Base-by-base conservation (phyloP, 257 asterid genomes). In the Leonotis leonurus region DNA sequence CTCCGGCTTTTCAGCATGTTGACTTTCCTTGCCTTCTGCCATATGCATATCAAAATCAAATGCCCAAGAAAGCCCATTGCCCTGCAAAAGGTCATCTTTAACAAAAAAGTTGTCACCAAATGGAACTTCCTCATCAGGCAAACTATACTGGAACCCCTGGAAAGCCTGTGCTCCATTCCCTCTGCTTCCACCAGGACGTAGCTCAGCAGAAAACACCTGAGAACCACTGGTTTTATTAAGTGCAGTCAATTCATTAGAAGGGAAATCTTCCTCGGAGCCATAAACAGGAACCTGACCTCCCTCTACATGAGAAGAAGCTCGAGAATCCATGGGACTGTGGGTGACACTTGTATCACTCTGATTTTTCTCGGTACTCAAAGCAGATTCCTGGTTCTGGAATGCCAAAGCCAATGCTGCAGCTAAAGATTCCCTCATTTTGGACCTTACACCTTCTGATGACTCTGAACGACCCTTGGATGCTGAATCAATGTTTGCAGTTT, bases 61-160 rank as follows among this genome's bases (percentile, higher is more conserved):
- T 13, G 94, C 99, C 99, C 99, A 93, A 44, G 97, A 85, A 65
- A 93, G 97, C 64, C 96, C 99, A 74, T 93, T 87, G 30, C 99
- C 99, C 78, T 85, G 97, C 81, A 93, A 74, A 39, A 93, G 99
- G 46, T 93, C 99, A 56, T 93, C 99, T 72, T 87, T 89, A 51
- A 65, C 85, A 52, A 87, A 93, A 70, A 93, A 85, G 71, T 67
- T 85, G 70, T 89, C 87, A 11, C 88, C 78, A 71, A 85, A 89
- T 4, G 95, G 46, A 49, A 71, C 81, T 55, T 85, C 96, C 5
- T 78, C 96, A 65, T 80, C 94, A 9, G 87, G 87, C 60, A 93
- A 81, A 71, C 65, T 56, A 56, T 76, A 85, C 57, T 78, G 85
- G 58, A 80, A 76, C 45, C 82, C 92, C 37, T 60, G 76, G 60